Evolutionary conservation across 2,329 filamentous ascomycete species (phyloP), one percentile per base, ranked within the genome.

Genomic region (Fusarium stilboides): DNA sequence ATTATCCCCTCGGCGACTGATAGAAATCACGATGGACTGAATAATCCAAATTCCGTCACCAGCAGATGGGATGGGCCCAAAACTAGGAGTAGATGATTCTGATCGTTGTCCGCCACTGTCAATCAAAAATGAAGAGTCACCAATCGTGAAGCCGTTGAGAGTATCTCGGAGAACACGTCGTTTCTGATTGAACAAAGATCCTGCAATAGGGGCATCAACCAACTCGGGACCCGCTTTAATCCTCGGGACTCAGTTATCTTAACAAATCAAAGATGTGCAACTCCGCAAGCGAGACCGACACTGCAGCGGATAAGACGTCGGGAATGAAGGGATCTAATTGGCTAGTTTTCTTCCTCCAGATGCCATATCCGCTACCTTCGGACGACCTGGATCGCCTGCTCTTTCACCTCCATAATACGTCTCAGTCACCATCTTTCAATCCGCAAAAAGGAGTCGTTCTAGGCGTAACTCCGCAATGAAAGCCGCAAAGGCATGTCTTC

Each of bases 401-500:
- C 36, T 37, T 19, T 37, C 36, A 37, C 9, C 36, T 37, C 36
- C 36, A n/a, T 17, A n/a, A 37, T 19, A n/a, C 15, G 8, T 14
- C 17, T 5, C 36, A 10, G 17, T 37, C n/a, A 37, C 12, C 36
- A 5, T 15, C 15, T n/a, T 17, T 37, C 36, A 37, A 19, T n/a
- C 15, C n/a, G 36, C 28, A 37, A n/a, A 5, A 17, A 37, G 17
- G 15, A 37, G 15, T 8, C 9, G 15, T 5, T 37, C 36, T 37
- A 37, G 36, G 13, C 9, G 15, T 10, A 10, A 13, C n/a, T 42
- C n/a, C 15, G 33, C 12, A 2, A 61, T 61, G 58, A 61, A 57
- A 36, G 20, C 36, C 5, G n/a, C 47, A 26, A 57, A 9, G 7
- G 40, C 58, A 15, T 61, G 58, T 26, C 19, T 34, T 13, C 58